Evolutionary conservation across 139 green algal genomes (phyloP), one percentile per base, ranked within the genome.

Genomic region (Volvox africanus): DNA sequence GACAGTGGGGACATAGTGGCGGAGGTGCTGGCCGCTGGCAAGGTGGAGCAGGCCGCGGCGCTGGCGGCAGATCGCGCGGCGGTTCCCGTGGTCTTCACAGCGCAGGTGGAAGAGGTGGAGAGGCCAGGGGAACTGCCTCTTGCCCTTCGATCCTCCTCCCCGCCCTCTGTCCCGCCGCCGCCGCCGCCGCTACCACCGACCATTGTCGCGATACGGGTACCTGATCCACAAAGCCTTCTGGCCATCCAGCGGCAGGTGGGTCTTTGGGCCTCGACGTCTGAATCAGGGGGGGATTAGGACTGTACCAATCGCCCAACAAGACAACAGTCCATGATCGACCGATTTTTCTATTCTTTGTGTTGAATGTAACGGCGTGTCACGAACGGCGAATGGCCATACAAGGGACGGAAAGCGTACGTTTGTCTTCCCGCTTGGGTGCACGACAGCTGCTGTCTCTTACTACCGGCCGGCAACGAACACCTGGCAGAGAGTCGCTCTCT

Each of bases 181-280:
- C 78, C 78, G 2, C 50, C 26, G 80, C 80, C 80, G 26, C 69
- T 89, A 71, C 85, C 85, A 36, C 85, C 85, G 37, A 82, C 69
- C 6, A 89, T 89, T 68, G 1, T 89, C 2, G 69, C 37, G 11
- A 89, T 50, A 9, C 85, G 85, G 1, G 2, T 28, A 3, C 69
- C 85, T 2, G 85, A 89, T 37, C 85, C 71, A 20, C 6, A 37
- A n/a, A 71, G 26, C 37, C 37, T 82, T 6, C 44, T 61, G 37
- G 69, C 69, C 69, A 71, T 89, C 0, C 37, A 73, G 36, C 68
- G 76, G 37, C 85, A 89, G 69, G 85, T 88, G n/a, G n/a, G 71
- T n/a, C 28, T 3, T 19, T 2, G n/a, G 28, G 2, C 71, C 22
- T 55, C 44, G 44, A 55, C 44, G 44, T 55, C 44, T 9, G 44